Evolutionary conservation across 805 yeast species (phyloP).

Genomic region (Zygosaccharomyces kombuchaensis): DNA sequence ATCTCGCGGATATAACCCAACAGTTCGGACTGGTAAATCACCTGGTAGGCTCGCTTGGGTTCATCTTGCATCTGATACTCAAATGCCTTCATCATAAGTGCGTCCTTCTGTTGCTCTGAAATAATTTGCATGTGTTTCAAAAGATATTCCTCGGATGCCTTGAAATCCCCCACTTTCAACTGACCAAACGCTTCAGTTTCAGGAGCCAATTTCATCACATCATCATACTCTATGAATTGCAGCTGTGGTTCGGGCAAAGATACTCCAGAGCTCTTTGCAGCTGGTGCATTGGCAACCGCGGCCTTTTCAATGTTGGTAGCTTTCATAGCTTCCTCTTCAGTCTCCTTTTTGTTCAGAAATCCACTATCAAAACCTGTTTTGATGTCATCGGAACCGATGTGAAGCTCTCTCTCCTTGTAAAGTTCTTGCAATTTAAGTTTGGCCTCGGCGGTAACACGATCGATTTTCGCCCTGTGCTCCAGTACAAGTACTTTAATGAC

Average conservation of each 20-base stretch:
- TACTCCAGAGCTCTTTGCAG: conserved; percentile 30
- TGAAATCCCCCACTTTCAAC: conserved; percentile 46
- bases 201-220: conserved; percentile 52
- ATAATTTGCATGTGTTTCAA: conserved; percentile 63
- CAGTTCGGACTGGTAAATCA: conserved; percentile 75
- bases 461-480: conserved; percentile 68
- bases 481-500: conserved; percentile 37
- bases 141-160: conserved; percentile 49
- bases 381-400: conserved; percentile 86
- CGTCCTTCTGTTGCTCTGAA: conserved; percentile 82
- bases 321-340: conserved; percentile 14
- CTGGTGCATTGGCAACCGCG: conserved; percentile 18
- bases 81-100: conserved; percentile 88
- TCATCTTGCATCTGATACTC: conserved; percentile 70
- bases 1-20: conserved; percentile 61
- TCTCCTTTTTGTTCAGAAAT: conserved; percentile 58
- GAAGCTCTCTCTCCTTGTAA: conserved; percentile 61
- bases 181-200: conserved; percentile 64
- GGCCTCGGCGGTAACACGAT: conserved; percentile 59
- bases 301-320: conserved; percentile 9
- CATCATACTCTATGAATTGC: conserved; percentile 36
- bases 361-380: conserved; percentile 90
- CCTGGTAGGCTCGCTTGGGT: conserved; percentile 48
- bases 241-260: conserved; percentile 21
- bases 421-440: conserved; percentile 62